A percentile compares a stretch with the other conserved stretches of the same genome.
Evolutionary conservation across 345 rosid species (phyloP).

Genomic region (Jatropha curcas): DNA sequence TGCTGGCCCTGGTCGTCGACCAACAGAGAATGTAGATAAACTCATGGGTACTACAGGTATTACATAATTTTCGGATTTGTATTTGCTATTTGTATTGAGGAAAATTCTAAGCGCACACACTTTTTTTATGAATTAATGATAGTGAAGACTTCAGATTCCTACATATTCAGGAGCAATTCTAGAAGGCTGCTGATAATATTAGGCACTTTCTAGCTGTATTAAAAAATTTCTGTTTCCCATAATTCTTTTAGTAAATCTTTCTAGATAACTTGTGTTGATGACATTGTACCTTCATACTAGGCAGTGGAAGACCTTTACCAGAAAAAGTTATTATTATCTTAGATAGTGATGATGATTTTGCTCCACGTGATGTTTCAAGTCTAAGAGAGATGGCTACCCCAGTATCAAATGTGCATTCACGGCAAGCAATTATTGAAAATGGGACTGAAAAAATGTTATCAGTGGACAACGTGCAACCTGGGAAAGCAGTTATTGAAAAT

Average conservation of each 20-base stretch:
- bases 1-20: neutral
- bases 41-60: neutral
- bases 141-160: neutral
- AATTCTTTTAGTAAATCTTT: neutral
- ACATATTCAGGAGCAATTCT: neutral
- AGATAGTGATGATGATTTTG: conserved; percentile 41
- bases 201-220: neutral
- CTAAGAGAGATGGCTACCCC: conserved; percentile 3
- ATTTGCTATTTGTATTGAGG: neutral
- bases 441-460: no score
- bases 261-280: neutral
- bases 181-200: neutral
- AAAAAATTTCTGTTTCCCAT: neutral
- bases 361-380: conserved; percentile 4
- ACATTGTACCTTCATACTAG: conserved; percentile 15
- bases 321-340: no score
- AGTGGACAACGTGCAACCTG: conserved; percentile 1
- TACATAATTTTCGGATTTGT: neutral
- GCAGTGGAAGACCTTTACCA: conserved; percentile 7
- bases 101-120: neutral
- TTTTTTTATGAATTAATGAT: neutral
- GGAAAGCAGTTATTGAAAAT: conserved; percentile 3
- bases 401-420: neutral
- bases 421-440: conserved; percentile 3
- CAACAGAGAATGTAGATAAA: neutral